These are phyloP conservation scores for Suillus lakei DNA, from an alignment of 768 basidiomycete genomes.

Conservation along the genomic window DNA sequence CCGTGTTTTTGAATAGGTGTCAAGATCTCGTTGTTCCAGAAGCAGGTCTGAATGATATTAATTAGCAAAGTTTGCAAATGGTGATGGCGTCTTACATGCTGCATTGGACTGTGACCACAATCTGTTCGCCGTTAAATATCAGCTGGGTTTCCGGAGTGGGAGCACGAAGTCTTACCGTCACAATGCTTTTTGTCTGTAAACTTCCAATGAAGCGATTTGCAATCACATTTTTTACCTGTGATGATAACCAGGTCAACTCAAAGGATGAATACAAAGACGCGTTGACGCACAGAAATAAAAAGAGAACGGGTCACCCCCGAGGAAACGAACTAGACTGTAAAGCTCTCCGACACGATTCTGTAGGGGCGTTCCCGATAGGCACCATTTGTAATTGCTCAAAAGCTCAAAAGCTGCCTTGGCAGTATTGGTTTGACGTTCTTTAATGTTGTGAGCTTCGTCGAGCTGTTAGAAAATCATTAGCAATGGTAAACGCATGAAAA, in stretches of 20 bases:
- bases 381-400: slow-evolving; percentile 84
- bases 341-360: slow-evolving; percentile 99
- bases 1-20: slow-evolving; percentile 95
- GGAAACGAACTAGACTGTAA: slow-evolving; percentile 91
- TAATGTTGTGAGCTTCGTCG: slow-evolving; percentile 98
- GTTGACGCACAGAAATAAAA: slow-evolving; percentile 83
- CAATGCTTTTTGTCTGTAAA: slow-evolving; percentile 85
- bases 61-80: slow-evolving; percentile 1
- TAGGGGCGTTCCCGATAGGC: slow-evolving; percentile 93
- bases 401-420: slow-evolving; percentile 97
- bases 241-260: slow-evolving; percentile 8
- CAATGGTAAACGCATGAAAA: slow-evolving; percentile 4
- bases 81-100: slow-evolving; percentile 56
- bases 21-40: slow-evolving; percentile 96
- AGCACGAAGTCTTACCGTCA: slow-evolving; percentile 58
- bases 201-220: slow-evolving; percentile 95
- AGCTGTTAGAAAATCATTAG: slow-evolving; percentile 49
- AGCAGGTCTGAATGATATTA: slow-evolving; percentile 67
- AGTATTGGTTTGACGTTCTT: slow-evolving; percentile 92
- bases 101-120: slow-evolving; percentile 86
- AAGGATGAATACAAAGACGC: background rate
- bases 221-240: slow-evolving; percentile 85
- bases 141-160: background rate
- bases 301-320: slow-evolving; percentile 92
- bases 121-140: slow-evolving; percentile 48